Evolutionary conservation across 202 grass and related monocot genomes (phyloP), one percentile per base, ranked within the genome.

Genomic region (Carex arenaria): DNA sequence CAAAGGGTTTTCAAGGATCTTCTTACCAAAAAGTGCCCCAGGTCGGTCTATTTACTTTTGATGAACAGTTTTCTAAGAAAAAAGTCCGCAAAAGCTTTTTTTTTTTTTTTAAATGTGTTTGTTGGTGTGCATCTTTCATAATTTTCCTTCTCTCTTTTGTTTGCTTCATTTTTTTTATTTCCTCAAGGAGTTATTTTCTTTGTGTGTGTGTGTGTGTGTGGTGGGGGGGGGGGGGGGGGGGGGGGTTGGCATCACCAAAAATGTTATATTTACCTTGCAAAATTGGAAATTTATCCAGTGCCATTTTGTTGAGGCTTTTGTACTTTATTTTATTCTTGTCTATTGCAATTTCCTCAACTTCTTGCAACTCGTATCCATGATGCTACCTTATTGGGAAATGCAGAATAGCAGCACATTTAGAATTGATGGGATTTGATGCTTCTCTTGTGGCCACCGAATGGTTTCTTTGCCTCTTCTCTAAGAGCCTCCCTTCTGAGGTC

Each of bases 1-100:
- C 96, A 98, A 82, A 89, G 96, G 67, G 96, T 98, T 63, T 98
- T 98, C 85, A 98, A 91, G 83, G 96, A 98, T 85, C 86, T 98
- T 28, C 93, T 98, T 31, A 80, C 96, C 17, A 98, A 98, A 87
- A 98, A 98, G 43, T 98, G 96, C 43, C 96, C 96, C 56, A 93
- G 89, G 96, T 98, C 55, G 17, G 5, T 78, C 30, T 54, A 81
- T 31, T 61, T 61, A 4, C 66, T 72, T 7, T 28, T 51, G 61
- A 11, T 20, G 38, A 31, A 34, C 30, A 49, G 42, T 79, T 69
- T 30, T 65, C 42, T 30, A 56, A 60, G 26, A 49, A 20, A 20
- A 28, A 28, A 45, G 15, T 30, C 45, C 22, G 55, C 28, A 55
- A 55, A 75, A 75, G 47, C 70, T 10, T 34, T 30, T 7, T 17